Evolutionary conservation across 768 basidiomycete species (phyloP), one percentile per base, ranked within the genome.

Genomic region (Russula brevipes): DNA sequence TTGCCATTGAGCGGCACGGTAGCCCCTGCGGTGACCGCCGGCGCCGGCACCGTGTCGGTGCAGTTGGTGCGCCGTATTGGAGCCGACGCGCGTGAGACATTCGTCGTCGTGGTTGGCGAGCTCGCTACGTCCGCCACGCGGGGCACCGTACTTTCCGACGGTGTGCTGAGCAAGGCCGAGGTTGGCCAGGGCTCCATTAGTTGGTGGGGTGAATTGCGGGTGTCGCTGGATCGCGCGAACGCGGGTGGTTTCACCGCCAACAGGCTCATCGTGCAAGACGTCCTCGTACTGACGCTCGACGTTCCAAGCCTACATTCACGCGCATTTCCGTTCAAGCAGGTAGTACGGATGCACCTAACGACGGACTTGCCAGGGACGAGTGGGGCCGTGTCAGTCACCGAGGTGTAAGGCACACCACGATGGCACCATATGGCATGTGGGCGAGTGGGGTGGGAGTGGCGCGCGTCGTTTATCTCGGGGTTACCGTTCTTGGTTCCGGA

Each of bases 291-390:
- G 45, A 51, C 57, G 19, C 57, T 66, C 5, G 49, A 64, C 19
- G 36, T 38, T 31, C 49, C 59, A 7, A 30, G 36, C 24, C 14
- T 64, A 36, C 12, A 44, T 9, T 41, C 62, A 51, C 66, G 64
- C 24, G 16, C 33, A n/a, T 35, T 66, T 42, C 66, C 66, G 12
- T 66, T 66, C 44, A 57, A 54, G 54, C 66, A 66, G 51, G 46
- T 19, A 14, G 62, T 66, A 11, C 55, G 47, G 9, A 42, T 66
- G 12, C 54, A 54, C 31, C 58, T 66, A 10, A 66, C 66, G 14
- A 59, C 62, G 31, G 54, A 64, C 57, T 17, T 35, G 1, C 50
- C 62, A 10, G 57, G 51, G 50, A 39, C 57, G 16, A 42, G 17
- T 11, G 42, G n/a, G 1, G 66, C 62, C 12, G 31, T 52, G 58